Base-by-base conservation (phyloP, 164 flowering plant genomes). In the Chloranthus sessilifolius region DNA sequence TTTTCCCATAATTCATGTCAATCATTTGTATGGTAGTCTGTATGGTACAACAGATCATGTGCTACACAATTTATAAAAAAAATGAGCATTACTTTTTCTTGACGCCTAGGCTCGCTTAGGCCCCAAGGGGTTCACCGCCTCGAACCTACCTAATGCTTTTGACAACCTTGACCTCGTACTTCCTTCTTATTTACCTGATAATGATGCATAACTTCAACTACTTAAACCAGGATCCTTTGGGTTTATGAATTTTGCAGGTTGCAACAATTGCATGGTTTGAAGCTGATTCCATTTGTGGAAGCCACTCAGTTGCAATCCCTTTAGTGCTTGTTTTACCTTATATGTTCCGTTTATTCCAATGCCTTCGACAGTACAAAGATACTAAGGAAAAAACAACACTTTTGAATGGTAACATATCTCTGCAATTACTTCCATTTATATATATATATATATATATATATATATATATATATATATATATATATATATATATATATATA, bases 201-300 rank as follows among this genome's bases (percentile, higher is more conserved):
- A 23, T 53, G 28, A 12, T 36, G 53, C 41, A 50, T 40, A 7
- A 28, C 28, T 30, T 29, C 36, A 41, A 27, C 21, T 53, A 10
- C 3, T 30, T 42, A 27, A 30, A n/a, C 7, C 12, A 30, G 11
- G 25, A 30, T 42, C 17, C 5, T 3, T 34, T 28, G 17, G 29
- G 11, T n/a, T 26, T 50, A 7, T 25, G 31, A 15, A 16, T 61
- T 11, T n/a, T 55, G 44, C 71, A 92, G 98, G 99, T 92, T 50
- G 95, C 96, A 15, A 92, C 99, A 25, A 84, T 92, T 67, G 99
- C 99, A 43, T 92, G 99, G 99, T 88, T 89, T 79, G 99, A 92
- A 76, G 99, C 97, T 48, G 95, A 92, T 66, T 86, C 99, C 60
- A 78, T 88, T 21, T 92, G 99, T 62, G 99, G 99, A 37, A 86